Conservation (phyloP, 2,329 filamentous ascomycete species). For the Cadophora gregata region DNA sequence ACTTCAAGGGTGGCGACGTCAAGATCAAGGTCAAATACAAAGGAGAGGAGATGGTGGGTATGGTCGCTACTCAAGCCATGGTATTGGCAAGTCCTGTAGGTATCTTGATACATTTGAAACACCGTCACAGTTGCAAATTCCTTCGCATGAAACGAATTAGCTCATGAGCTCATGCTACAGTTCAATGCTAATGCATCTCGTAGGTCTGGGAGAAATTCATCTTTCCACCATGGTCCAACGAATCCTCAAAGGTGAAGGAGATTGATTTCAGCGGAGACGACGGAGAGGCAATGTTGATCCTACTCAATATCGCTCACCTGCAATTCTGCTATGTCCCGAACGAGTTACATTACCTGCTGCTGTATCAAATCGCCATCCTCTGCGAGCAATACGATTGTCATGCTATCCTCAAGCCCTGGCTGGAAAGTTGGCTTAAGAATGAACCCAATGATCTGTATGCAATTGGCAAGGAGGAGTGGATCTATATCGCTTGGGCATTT, state of each 20-base stretch:
- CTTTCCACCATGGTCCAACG: not conserved
- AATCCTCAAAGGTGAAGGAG: not conserved
- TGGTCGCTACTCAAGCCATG: not conserved
- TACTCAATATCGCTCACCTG: not conserved
- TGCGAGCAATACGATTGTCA: not conserved
- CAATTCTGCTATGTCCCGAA: not conserved
- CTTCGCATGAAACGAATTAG: too few species aligned
- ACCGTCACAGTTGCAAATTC: too few species aligned
- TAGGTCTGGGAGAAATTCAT: constrained; percentile 15
- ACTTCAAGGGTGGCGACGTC: constrained; percentile 1
- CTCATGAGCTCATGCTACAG: too few species aligned
- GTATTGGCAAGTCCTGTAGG: constrained; percentile 3
- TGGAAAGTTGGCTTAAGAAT: not conserved
- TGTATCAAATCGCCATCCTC: not conserved
- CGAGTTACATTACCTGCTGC: too few species aligned
- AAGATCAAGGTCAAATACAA: constrained; percentile 14
- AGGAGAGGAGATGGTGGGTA: not conserved
- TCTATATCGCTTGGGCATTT: not conserved
- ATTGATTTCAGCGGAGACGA: not conserved
- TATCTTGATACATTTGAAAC: too few species aligned
- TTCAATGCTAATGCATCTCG: not conserved
- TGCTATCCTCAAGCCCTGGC: not conserved
- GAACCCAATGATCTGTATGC: not conserved
- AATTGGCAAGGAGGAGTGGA: not conserved
- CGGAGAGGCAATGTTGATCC: not conserved